These are phyloP conservation scores for Neostapfia colusana DNA, from an alignment of 176 grass and related monocot genomes.

Conservation along the genomic window DNA sequence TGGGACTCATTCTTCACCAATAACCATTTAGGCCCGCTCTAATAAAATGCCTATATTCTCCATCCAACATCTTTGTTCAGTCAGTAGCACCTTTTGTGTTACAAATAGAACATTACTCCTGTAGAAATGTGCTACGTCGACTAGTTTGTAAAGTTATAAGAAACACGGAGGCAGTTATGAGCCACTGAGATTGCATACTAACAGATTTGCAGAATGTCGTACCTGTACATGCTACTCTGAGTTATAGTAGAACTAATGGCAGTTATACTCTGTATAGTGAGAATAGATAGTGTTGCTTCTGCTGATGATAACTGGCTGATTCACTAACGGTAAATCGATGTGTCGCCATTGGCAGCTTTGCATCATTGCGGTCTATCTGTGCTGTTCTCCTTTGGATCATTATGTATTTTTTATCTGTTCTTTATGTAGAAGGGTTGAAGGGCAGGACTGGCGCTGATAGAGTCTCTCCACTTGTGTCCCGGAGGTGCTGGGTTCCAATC, in stretches of 20 bases:
- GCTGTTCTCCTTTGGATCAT: too few relatives aligned
- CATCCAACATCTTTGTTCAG: conserved; percentile 8
- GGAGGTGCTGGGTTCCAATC: too few relatives aligned
- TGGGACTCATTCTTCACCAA: not conserved
- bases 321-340: too few relatives aligned
- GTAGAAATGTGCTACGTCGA: not conserved
- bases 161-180: conserved; percentile 5
- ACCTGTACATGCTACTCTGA: not conserved
- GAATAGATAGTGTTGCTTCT: too few relatives aligned
- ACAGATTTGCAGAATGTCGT: not conserved
- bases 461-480: too few relatives aligned
- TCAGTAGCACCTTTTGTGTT: not conserved
- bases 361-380: too few relatives aligned
- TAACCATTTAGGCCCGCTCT: not conserved
- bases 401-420: too few relatives aligned
- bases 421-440: too few relatives aligned
- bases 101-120: conserved; percentile 20
- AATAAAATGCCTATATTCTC: not conserved
- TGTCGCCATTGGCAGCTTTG: too few relatives aligned
- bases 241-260: not conserved
- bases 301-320: too few relatives aligned
- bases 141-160: conserved; percentile 9
- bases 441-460: too few relatives aligned
- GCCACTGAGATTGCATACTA: not conserved
- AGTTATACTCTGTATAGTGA: not conserved